Conservation (phyloP, 306 rosid genomes). For the Quercus gilva region DNA sequence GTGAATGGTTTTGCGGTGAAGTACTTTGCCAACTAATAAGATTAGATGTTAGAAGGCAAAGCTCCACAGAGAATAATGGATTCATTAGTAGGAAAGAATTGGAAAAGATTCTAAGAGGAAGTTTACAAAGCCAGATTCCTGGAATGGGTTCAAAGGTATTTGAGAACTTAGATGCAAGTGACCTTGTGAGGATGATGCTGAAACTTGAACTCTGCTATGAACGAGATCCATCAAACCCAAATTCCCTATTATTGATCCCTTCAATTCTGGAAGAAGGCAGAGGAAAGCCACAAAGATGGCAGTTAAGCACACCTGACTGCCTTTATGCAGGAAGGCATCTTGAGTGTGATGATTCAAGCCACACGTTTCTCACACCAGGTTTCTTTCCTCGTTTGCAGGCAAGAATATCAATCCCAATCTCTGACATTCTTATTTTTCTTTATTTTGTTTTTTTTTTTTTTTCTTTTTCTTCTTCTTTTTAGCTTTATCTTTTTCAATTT, state of each 20-base stretch:
- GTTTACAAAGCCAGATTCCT: conserved; percentile 78
- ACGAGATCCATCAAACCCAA: conserved; percentile 70
- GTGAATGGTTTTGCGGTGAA: conserved; percentile 93
- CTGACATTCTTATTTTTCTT: conserved; percentile 3
- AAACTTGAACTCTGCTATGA: conserved; percentile 87
- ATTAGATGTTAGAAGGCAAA: conserved; percentile 58
- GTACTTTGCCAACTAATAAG: conserved; percentile 76
- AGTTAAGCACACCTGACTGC: conserved; percentile 50
- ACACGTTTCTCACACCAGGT: conserved; percentile 83
- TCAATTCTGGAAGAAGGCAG: conserved; percentile 91
- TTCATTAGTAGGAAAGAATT: conserved; percentile 72
- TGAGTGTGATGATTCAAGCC: conserved; percentile 94
- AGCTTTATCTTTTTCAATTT: background rate
- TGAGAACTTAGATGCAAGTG: conserved; percentile 82
- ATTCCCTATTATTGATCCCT: conserved; percentile 68
- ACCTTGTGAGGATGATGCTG: conserved; percentile 93
- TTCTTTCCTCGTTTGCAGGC: conserved; percentile 95
- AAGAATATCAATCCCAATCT: conserved; percentile 23
- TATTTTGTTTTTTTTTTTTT: background rate
- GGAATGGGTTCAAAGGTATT: conserved; percentile 79
- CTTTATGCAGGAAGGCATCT: conserved; percentile 80
- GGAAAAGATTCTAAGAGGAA: conserved; percentile 75
- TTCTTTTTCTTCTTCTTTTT: background rate
- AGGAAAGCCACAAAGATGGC: conserved; percentile 88
- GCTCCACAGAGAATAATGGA: conserved; percentile 55